phyloP scores from a whole-genome alignment of 225 moss, liverwort and hornwort genomes.

The Takakia lepidozioides region DNA sequence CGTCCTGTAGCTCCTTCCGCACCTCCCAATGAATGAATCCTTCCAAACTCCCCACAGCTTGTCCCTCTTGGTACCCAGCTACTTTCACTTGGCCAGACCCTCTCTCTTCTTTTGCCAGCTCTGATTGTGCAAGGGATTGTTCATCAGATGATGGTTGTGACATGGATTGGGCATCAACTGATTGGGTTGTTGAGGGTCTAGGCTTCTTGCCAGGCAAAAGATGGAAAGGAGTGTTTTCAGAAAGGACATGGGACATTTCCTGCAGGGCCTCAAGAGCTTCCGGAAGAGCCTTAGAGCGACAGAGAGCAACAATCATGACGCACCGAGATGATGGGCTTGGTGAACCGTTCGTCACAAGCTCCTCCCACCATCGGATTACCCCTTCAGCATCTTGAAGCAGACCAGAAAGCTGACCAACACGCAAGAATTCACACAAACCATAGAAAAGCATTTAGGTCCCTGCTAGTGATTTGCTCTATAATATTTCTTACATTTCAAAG shows the following conservation, averaged over 20 bases:
- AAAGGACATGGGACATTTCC: constrained; percentile 59
- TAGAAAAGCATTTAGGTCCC: too few relatives aligned
- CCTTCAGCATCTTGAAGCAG: constrained; percentile 53
- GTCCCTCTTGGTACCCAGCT: constrained; percentile 8
- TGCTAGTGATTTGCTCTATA: too few relatives aligned
- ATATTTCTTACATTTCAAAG: too few relatives aligned
- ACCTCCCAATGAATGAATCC: constrained; percentile 62
- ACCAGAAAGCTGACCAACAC: constrained; percentile 71
- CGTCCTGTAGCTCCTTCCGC: constrained; percentile 76
- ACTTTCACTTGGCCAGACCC: too few relatives aligned
- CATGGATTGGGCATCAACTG: constrained; percentile 12
- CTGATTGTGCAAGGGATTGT: too few relatives aligned
- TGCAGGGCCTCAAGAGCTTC: constrained; percentile 64
- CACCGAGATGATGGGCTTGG: constrained; percentile 77
- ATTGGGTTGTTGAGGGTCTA: constrained; percentile 34
- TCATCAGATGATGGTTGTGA: constrained; percentile 9
- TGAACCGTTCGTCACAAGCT: constrained; percentile 36
- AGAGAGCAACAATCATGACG: constrained; percentile 72
- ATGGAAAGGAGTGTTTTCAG: constrained; percentile 33
- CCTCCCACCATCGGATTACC: constrained; percentile 67
- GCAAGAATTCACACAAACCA: too few relatives aligned
- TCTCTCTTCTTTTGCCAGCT: too few relatives aligned
- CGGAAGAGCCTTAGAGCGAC: constrained; percentile 71
- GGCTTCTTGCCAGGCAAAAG: constrained; percentile 45
- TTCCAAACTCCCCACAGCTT: background rate